These are phyloP conservation scores for Phytophthora sojae DNA, from an alignment of 352 stramenopile species.

Conservation along the genomic window DNA sequence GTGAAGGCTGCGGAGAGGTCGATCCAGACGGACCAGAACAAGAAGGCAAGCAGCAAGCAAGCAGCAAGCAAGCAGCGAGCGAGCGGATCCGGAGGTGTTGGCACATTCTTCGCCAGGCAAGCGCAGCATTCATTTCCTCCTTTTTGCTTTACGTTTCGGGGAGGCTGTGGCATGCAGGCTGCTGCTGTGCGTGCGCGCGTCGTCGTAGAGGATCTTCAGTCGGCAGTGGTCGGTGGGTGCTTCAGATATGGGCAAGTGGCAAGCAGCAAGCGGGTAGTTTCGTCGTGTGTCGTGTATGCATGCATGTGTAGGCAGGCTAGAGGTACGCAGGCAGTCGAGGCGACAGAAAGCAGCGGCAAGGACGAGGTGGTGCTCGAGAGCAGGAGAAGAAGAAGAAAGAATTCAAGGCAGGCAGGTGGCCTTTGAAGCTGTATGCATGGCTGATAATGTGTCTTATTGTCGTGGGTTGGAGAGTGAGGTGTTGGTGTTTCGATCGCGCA, in stretches of 20 bases:
- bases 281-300: conserved; percentile 1
- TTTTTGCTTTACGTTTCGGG: conserved; percentile 13
- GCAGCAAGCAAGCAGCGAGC: too few relatives aligned
- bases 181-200: not conserved
- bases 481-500: not conserved
- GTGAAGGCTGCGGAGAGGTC: too few relatives aligned
- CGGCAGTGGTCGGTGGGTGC: not conserved
- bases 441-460: not conserved
- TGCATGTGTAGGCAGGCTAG: conserved; percentile 6
- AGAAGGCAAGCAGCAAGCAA: too few relatives aligned
- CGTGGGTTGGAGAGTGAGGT: not conserved
- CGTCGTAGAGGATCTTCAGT: not conserved
- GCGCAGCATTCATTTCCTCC: conserved; percentile 1
- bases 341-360: not conserved
- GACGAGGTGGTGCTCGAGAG: not conserved
- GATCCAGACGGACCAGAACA: too few relatives aligned
- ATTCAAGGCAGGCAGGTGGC: not conserved
- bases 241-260: not conserved
- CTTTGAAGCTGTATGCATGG: conserved; percentile 3
- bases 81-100: too few relatives aligned
- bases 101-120: conserved; percentile 9
- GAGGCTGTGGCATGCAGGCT: conserved; percentile 36
- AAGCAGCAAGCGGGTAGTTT: not conserved
- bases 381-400: not conserved
- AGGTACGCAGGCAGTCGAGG: not conserved